Evolutionary conservation across 2,329 filamentous ascomycete species (phyloP).

Genomic region (Aspergillus viridinutans): DNA sequence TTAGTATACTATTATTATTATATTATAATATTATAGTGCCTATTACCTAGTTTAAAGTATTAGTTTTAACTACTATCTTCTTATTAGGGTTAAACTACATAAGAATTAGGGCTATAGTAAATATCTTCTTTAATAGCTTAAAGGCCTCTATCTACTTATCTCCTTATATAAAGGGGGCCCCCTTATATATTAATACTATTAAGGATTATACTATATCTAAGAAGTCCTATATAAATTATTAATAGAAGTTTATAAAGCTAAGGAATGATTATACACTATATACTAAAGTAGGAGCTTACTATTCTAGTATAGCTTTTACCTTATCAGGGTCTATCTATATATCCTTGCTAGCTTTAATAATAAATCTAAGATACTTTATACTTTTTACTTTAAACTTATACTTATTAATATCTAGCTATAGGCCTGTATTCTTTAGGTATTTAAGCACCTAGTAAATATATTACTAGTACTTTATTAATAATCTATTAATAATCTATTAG

Average conservation of each 20-base stretch:
- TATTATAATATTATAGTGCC: not conserved
- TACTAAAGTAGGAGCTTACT: not conserved
- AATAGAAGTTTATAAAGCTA: too few species aligned
- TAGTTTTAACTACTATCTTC: not conserved
- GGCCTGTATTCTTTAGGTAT: accelerated
- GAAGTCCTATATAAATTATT: too few species aligned
- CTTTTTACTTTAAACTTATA: not conserved
- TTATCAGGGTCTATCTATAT: not conserved
- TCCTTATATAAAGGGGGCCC: too few species aligned
- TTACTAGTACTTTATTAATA: too few species aligned
- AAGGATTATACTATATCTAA: too few species aligned
- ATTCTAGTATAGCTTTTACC: not conserved
- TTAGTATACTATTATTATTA: not conserved
- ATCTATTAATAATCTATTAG: too few species aligned
- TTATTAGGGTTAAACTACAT: not conserved
- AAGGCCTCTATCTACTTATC: too few species aligned
- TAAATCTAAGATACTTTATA: not conserved
- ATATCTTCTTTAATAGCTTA: too few species aligned
- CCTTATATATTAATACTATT: too few species aligned
- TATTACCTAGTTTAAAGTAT: not conserved
- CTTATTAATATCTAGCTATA: not conserved
- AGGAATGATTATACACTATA: too few species aligned
- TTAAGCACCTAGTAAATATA: too few species aligned
- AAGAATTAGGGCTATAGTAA: too few species aligned
- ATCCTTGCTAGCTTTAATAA: not conserved